These are phyloP conservation scores for Penicillium flavigenum DNA, from an alignment of 495 filamentous ascomycete species.

Conservation along the genomic window DNA sequence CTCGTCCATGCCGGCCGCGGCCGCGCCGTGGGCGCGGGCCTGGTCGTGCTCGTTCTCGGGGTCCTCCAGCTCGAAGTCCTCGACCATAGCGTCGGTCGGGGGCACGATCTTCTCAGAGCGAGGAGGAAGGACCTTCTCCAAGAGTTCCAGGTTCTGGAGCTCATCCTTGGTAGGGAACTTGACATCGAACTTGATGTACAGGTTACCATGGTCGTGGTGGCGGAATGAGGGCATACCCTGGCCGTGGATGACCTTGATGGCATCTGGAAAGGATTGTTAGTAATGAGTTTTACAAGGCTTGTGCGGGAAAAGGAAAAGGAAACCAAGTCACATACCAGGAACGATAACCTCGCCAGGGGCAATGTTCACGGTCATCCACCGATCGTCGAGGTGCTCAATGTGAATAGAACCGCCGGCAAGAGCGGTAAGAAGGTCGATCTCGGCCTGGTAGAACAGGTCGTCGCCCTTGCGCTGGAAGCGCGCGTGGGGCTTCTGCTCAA, in stretches of 20 bases:
- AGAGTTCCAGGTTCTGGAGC: conserved; percentile 54
- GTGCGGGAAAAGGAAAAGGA: too few relatives aligned
- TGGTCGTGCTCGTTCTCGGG: conserved; percentile 69
- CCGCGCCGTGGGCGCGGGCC: conserved; percentile 68
- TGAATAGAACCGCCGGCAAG: conserved; percentile 84
- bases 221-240: conserved; percentile 98
- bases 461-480: conserved; percentile 96
- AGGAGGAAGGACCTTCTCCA: conserved; percentile 79
- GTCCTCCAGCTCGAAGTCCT: conserved; percentile 80
- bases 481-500: conserved; percentile 94
- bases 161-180: conserved; percentile 77
- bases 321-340: conserved; percentile 65
- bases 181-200: conserved; percentile 97
- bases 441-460: conserved; percentile 91
- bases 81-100: conserved; percentile 81
- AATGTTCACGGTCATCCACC: conserved; percentile 91
- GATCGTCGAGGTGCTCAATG: conserved; percentile 95
- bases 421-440: conserved; percentile 95
- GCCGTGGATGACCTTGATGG: conserved; percentile 90
- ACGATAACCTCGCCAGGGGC: conserved; percentile 90
- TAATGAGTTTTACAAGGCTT: conserved; percentile 5
- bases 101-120: conserved; percentile 59
- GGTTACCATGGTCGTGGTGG: conserved; percentile 93
- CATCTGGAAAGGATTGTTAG: conserved; percentile 53
- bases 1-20: conserved; percentile 68